Conservation (phyloP, 2,329 filamentous ascomycete species). For the Sodiomyces alkalinus region DNA sequence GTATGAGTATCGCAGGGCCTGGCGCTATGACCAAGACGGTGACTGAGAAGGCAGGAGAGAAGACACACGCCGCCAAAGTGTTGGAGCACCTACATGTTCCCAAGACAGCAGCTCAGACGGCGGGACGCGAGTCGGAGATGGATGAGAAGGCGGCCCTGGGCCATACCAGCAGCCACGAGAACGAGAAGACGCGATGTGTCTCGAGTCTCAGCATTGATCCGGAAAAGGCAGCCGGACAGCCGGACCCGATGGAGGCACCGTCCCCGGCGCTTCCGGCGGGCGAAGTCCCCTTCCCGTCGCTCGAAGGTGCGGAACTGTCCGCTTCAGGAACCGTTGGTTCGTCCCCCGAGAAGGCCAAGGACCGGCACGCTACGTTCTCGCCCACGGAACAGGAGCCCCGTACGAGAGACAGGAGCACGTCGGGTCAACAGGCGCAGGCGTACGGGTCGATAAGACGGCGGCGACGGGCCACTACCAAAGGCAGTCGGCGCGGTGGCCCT, state of each 20-base stretch:
- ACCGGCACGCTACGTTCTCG: constrained; percentile 42
- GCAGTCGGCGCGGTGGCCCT: constrained; percentile 47
- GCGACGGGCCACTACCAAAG: constrained; percentile 55
- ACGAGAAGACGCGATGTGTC: not conserved
- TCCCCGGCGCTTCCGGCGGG: constrained; percentile 27
- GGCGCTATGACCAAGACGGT: constrained; percentile 20
- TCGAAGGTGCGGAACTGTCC: constrained; percentile 21
- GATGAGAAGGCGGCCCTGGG: constrained; percentile 25
- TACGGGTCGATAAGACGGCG: constrained; percentile 42
- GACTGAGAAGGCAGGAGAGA: constrained; percentile 19
- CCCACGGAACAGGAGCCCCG: constrained; percentile 32
- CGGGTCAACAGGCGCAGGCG: constrained; percentile 17
- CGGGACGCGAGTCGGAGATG: constrained; percentile 11
- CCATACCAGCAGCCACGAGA: constrained; percentile 1
- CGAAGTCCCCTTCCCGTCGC: constrained; percentile 29
- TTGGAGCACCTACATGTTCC: constrained; percentile 14
- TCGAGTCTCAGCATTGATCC: constrained; percentile 10
- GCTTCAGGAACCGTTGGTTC: constrained; percentile 12
- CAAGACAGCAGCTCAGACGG: constrained; percentile 15
- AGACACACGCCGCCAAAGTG: constrained; percentile 12
- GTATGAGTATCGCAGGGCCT: constrained; percentile 26
- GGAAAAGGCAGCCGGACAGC: constrained; percentile 13
- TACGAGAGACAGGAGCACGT: constrained; percentile 17
- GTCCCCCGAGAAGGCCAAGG: constrained; percentile 22
- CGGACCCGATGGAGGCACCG: constrained; percentile 18